These are phyloP conservation scores for Kodamaea fungicola DNA, from an alignment of 1,139 yeast species.

Conservation along the genomic window DNA sequence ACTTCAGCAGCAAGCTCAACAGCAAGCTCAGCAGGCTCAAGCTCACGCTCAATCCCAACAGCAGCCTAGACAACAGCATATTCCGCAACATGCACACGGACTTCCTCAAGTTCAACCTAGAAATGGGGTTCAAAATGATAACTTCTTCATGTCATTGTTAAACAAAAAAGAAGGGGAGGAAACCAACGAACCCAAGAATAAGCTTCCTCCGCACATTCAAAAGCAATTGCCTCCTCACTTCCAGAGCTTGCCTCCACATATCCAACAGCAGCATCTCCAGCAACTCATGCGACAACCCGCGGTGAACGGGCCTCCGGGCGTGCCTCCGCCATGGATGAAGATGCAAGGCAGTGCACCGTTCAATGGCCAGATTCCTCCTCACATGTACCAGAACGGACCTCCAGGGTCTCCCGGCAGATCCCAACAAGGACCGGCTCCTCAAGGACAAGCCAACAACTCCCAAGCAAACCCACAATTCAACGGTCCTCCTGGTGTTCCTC, in stretches of 20 bases:
- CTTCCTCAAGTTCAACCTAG: no score
- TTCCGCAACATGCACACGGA: conserved; percentile 8
- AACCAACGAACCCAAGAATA: neutral
- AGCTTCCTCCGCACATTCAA: conserved; percentile 9
- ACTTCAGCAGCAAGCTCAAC: neutral
- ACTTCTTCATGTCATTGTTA: conserved; percentile 53
- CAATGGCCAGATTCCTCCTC: conserved; percentile 10
- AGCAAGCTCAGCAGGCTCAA: neutral
- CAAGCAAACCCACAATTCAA: conserved; percentile 1
- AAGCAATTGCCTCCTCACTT: conserved; percentile 14
- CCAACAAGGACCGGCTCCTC: neutral
- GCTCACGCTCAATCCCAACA: neutral
- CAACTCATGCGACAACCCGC: conserved; percentile 4
- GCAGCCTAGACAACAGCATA: conserved; percentile 2
- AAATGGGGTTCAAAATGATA: conserved; percentile 32
- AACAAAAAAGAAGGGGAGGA: conserved; percentile 27
- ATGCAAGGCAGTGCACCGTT: conserved; percentile 9
- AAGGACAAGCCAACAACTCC: conserved; percentile 1
- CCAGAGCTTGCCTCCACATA: conserved; percentile 9
- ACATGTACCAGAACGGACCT: conserved; percentile 3
- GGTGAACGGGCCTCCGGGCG: conserved; percentile 5
- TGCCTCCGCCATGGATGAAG: conserved; percentile 28
- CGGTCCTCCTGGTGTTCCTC: conserved; percentile 6
- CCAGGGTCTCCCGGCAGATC: neutral
- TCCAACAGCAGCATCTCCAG: conserved; percentile 8